These are phyloP conservation scores for Cladobotryum mycophilum DNA, from an alignment of 2,329 filamentous ascomycete genomes.

Conservation along the genomic window DNA sequence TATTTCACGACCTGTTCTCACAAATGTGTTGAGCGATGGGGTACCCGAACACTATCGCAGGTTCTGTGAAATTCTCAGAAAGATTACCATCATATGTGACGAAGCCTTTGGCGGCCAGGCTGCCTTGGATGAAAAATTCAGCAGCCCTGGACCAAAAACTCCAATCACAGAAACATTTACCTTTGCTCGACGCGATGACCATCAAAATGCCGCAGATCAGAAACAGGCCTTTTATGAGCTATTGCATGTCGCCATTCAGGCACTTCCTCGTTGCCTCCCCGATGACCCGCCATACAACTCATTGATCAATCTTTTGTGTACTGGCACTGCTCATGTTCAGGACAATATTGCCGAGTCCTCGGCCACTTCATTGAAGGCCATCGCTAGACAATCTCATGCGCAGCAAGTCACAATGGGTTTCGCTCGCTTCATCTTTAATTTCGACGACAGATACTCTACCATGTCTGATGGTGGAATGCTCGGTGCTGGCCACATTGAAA, in stretches of 20 bases:
- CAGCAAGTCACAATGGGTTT: slow-evolving; percentile 97
- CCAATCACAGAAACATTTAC: slow-evolving; percentile 92
- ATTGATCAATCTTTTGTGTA: slow-evolving; percentile 89
- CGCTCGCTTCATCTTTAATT: slow-evolving; percentile 96
- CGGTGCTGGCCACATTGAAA: slow-evolving; percentile 89
- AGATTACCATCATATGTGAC: slow-evolving; percentile 94
- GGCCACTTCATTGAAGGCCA: slow-evolving; percentile 87
- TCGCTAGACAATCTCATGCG: slow-evolving; percentile 85
- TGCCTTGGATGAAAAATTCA: slow-evolving; percentile 91
- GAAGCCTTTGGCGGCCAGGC: slow-evolving; percentile 96
- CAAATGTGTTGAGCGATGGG: slow-evolving; percentile 61
- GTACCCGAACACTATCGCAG: slow-evolving; percentile 80
- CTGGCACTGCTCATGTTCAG: slow-evolving; percentile 92
- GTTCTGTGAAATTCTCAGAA: slow-evolving; percentile 92
- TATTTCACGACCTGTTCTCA: slow-evolving; percentile 59
- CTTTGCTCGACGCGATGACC: slow-evolving; percentile 78
- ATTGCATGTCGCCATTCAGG: slow-evolving; percentile 90
- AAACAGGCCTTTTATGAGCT: slow-evolving; percentile 95
- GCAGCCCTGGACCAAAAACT: slow-evolving; percentile 79
- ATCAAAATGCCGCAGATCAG: slow-evolving; percentile 65
- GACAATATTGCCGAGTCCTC: slow-evolving; percentile 88
- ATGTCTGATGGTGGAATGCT: slow-evolving; percentile 98
- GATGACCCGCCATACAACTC: slow-evolving; percentile 88
- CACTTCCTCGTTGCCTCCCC: slow-evolving; percentile 87
- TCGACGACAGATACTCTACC: slow-evolving; percentile 93